Conservation (phyloP, 2,329 filamentous ascomycete species). For the Phialophora chinensis region DNA sequence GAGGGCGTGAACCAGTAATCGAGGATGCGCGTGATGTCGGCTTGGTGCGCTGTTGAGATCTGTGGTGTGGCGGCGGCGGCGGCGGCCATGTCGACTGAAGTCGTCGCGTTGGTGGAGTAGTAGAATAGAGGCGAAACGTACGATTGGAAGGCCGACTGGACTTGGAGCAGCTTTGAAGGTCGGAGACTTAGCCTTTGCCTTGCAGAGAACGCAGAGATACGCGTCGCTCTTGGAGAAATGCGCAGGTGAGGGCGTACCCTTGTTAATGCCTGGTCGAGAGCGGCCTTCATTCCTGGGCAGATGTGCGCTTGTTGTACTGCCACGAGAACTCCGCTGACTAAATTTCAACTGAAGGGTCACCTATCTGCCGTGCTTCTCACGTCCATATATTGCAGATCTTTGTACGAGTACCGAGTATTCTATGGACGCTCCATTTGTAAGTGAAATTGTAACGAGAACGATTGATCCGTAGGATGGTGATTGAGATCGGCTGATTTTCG, state of each 20-base stretch:
- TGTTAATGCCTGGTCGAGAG: constrained; percentile 24
- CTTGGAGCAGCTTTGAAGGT: constrained; percentile 24
- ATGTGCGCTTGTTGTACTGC: background rate
- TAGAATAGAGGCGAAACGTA: constrained; percentile 16
- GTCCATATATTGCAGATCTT: background rate
- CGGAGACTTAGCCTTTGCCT: constrained; percentile 17
- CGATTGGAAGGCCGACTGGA: constrained; percentile 24
- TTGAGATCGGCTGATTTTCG: background rate
- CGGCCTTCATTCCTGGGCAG: constrained; percentile 17
- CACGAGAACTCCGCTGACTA: background rate
- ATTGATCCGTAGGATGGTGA: background rate
- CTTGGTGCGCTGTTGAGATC: constrained; percentile 11
- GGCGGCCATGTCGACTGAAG: background rate
- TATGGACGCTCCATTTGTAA: background rate
- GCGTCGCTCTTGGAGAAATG: background rate
- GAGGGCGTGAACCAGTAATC: constrained; percentile 41
- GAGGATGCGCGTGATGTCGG: constrained; percentile 35
- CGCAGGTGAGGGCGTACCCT: constrained; percentile 24
- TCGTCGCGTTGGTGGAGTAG: constrained; percentile 15
- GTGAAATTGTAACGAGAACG: background rate
- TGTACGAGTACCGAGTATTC: background rate
- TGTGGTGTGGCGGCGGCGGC: constrained; percentile 4
- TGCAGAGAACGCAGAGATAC: background rate
- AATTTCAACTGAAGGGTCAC: background rate
- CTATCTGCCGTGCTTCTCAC: background rate